Evolutionary conservation across 1,284 basidiomycete genomes (phyloP), one percentile per base, ranked within the genome.

Genomic region (Ceratobasidium papillatum): DNA sequence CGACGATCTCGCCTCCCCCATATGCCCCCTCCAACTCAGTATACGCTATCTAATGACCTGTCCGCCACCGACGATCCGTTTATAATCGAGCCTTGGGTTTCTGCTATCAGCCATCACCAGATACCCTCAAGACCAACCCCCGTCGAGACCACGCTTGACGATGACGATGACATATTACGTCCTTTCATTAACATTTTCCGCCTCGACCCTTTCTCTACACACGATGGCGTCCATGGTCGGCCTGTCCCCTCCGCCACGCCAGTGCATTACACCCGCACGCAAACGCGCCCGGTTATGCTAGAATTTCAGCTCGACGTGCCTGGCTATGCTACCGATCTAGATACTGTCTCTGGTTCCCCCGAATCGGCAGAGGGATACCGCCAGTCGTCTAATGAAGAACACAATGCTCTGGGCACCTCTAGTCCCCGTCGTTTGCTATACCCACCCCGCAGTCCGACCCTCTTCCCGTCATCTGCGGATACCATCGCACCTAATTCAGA

Each of bases 211-310:
- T 69, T 69, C 25, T 58, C 66, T 8, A 47, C 52, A 38, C 66
- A 69, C 52, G 66, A 69, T 25, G 66, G 66, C 38, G 52, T 69
- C 22, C 51, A 36, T 36, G 66, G 66, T 7, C 66, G 66, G 11
- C 52, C 66, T 12, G 38, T 51, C 36, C 32, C 52, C 3, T 51
- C 66, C 12, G 52, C 51, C 19, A 19, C 22, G 17, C 36, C 36
- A 1, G 32, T 32, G 8, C 36, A 25, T 22, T 22, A 34, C 8
- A 8, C 11, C 9, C 52, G n/a, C 11, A 5, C 12, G 19, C 8
- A 22, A 8, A 30, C 52, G 3, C 34, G 36, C 3, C 66, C 64
- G n/a, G 52, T 45, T 1, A n/a, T 38, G 8, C 25, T 58, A 12
- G 27, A 69, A 25, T 69, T 69, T 45, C 66, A 69, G 52, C 66